A percentile compares a stretch with the other conserved stretches of the same genome.
phyloP scores from a whole-genome alignment of 2,329 filamentous ascomycete species.

The Diaporthe sp. region DNA sequence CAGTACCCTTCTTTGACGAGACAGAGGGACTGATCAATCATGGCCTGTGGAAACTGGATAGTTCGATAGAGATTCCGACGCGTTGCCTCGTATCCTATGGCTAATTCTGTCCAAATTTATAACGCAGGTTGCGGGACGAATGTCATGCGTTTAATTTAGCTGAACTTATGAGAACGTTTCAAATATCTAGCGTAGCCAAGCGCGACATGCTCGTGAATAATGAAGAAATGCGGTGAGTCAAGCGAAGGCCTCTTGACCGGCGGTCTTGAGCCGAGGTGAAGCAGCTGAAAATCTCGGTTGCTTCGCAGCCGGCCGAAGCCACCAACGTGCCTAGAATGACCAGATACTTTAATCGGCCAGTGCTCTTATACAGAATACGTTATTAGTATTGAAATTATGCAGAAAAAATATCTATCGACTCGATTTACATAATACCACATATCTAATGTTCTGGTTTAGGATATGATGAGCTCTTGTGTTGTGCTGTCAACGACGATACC shows the following conservation, averaged over 20 bases:
- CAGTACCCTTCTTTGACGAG: background rate
- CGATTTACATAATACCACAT: too few relatives aligned
- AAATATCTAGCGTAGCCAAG: background rate
- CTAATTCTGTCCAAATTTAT: background rate
- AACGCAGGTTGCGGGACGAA: background rate
- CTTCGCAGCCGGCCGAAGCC: background rate
- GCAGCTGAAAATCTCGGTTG: constrained; percentile 5
- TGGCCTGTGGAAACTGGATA: background rate
- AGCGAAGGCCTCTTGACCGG: background rate
- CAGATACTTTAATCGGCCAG: too few relatives aligned
- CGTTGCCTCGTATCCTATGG: background rate
- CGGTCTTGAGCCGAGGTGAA: constrained; percentile 7
- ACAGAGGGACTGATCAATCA: background rate
- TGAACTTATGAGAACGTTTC: background rate
- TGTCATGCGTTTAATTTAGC: background rate
- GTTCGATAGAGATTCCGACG: too few relatives aligned
- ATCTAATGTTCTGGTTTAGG: too few relatives aligned
- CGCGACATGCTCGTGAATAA: background rate
- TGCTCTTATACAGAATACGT: too few relatives aligned
- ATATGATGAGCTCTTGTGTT: too few relatives aligned
- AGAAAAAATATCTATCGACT: too few relatives aligned
- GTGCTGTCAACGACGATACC: too few relatives aligned
- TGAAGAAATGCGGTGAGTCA: background rate
- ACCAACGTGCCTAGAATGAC: background rate
- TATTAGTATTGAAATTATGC: too few relatives aligned